phyloP scores from a whole-genome alignment of 1,284 basidiomycete species.

The Sphagnurus paluster region DNA sequence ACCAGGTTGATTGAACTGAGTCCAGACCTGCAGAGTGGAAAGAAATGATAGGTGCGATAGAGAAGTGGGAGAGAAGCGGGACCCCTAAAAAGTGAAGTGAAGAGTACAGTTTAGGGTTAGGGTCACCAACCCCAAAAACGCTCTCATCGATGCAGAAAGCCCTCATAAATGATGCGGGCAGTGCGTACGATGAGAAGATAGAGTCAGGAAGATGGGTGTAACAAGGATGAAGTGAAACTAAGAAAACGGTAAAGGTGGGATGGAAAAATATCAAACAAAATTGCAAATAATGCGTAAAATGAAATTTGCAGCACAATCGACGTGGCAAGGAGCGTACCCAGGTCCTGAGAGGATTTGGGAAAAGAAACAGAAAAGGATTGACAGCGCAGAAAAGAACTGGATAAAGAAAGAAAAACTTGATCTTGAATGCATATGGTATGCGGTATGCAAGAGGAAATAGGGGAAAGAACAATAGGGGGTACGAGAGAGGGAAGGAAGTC shows the following conservation, averaged over 20 bases:
- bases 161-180: not conserved
- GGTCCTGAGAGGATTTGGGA: conserved; percentile 1
- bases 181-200: no score
- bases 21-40: not conserved
- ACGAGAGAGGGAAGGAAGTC: conserved; percentile 3
- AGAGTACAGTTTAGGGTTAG: conserved; percentile 4
- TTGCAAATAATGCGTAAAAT: no score
- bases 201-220: no score
- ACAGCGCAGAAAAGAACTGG: not conserved
- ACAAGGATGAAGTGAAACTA: no score
- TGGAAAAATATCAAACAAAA: no score
- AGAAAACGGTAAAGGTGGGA: no score
- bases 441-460: not conserved
- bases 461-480: not conserved
- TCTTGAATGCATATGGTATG: not conserved
- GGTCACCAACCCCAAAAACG: conserved; percentile 1
- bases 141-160: not conserved
- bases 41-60: not conserved
- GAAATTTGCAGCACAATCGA: no score
- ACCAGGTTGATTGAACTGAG: not conserved
- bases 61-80: not conserved
- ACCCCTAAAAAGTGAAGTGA: not conserved
- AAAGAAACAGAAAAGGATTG: not conserved
- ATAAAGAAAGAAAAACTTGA: not conserved
- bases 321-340: no score